phyloP scores from a whole-genome alignment of 1,284 basidiomycete genomes.

The Tylopilus sp. region DNA sequence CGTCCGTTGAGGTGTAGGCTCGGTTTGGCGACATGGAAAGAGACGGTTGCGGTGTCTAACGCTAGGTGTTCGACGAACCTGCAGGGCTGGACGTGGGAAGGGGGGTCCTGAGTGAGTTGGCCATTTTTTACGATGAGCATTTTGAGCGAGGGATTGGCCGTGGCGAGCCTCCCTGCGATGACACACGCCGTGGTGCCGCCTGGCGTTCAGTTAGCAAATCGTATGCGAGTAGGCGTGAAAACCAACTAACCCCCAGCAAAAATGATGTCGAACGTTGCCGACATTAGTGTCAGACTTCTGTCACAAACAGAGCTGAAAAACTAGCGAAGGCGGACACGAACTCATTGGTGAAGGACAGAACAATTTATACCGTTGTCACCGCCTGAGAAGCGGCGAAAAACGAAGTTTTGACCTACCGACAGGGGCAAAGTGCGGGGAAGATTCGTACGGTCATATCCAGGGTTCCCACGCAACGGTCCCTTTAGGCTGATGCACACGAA shows the following conservation, averaged over 20 bases:
- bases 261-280: neutral
- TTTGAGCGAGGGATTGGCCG: conserved; percentile 18
- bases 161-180: conserved; percentile 16
- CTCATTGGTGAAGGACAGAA: no score
- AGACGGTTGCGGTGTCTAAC: conserved; percentile 40
- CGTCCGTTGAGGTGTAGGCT: conserved; percentile 45
- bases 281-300: no score
- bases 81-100: conserved; percentile 48
- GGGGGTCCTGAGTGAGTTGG: conserved; percentile 32
- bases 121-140: conserved; percentile 19
- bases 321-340: no score
- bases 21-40: conserved; percentile 40
- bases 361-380: no score
- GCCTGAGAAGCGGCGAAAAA: no score
- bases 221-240: no score
- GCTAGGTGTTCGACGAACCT: conserved; percentile 40
- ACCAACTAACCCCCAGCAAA: neutral
- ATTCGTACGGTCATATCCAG: no score
- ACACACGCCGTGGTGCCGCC: conserved; percentile 24
- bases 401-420: no score
- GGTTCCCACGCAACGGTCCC: no score
- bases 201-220: neutral
- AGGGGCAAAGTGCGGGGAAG: no score
- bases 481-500: no score
- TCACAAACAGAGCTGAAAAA: no score